phyloP scores from a whole-genome alignment of 768 basidiomycete species.

The Amanita brunnescens region DNA sequence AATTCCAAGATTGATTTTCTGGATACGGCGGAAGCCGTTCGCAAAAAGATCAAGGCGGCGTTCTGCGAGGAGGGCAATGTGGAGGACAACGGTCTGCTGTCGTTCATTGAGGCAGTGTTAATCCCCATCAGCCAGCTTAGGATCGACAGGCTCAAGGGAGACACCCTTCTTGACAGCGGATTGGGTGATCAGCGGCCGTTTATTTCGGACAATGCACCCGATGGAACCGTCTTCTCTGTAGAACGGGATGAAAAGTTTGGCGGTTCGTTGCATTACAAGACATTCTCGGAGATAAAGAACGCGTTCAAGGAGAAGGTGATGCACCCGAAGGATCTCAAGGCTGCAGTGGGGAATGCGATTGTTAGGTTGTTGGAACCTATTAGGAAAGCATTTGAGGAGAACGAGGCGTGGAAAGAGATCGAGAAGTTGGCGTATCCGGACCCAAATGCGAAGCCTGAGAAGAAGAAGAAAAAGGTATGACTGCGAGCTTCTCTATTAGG shows the following conservation, averaged over 20 bases:
- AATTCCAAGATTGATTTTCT: constrained; percentile 98
- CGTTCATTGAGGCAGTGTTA: constrained; percentile 80
- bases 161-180: constrained; percentile 37
- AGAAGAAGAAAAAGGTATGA: constrained; percentile 59
- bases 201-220: constrained; percentile 58
- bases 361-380: constrained; percentile 73
- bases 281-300: constrained; percentile 55
- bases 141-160: constrained; percentile 46
- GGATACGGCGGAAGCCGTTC: constrained; percentile 73
- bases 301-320: constrained; percentile 72
- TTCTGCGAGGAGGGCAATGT: constrained; percentile 93
- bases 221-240: constrained; percentile 76
- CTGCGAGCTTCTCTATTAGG: background rate
- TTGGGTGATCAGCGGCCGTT: constrained; percentile 57
- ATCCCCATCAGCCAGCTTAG: constrained; percentile 80
- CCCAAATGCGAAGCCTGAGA: constrained; percentile 50
- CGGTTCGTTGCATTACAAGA: constrained; percentile 65
- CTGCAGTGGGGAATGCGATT: constrained; percentile 64
- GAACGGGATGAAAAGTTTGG: constrained; percentile 74
- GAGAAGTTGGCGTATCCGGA: constrained; percentile 82
- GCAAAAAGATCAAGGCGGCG: constrained; percentile 84
- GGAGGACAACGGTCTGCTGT: constrained; percentile 80
- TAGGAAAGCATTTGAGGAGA: constrained; percentile 63
- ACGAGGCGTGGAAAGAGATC: constrained; percentile 72
- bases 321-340: constrained; percentile 89